A percentile compares a stretch with the other conserved stretches of the same genome.
Conservation (phyloP, 208 protist species). For the Leishmania gerbilli region DNA sequence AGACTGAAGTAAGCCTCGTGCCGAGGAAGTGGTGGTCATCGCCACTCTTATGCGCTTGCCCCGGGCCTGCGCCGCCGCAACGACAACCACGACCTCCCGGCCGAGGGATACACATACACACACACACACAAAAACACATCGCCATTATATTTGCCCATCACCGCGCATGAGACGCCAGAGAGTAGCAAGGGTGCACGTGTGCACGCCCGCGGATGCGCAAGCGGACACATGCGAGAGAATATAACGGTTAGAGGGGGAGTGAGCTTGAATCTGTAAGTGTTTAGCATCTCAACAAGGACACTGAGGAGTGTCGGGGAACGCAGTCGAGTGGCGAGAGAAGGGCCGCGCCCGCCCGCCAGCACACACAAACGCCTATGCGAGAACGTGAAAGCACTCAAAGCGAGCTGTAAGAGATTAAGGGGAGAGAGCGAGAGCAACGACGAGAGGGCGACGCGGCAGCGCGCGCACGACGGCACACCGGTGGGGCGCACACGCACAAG, state of each 20-base stretch:
- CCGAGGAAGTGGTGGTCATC: neutral
- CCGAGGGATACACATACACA: neutral
- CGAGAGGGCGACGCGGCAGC: neutral
- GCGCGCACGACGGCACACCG: neutral
- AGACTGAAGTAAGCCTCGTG: neutral
- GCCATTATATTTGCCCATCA: neutral
- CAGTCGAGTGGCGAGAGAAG: neutral
- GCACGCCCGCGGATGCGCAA: neutral
- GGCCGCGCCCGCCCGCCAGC: neutral
- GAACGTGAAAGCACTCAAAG: neutral
- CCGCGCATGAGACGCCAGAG: neutral
- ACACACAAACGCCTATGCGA: neutral
- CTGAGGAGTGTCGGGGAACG: neutral
- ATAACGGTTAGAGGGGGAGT: no score
- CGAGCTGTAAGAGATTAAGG: neutral
- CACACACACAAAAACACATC: neutral
- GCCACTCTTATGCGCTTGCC: neutral
- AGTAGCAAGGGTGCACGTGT: neutral
- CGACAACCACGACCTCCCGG: neutral
- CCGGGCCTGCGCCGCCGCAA: neutral
- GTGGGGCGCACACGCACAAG: neutral
- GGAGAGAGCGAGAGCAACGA: neutral
- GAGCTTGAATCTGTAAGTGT: neutral
- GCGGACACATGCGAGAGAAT: neutral
- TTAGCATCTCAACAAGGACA: neutral